Percentiles rank a stretch among this genome's conserved stretches.
Conservation (phyloP, 257 asterid genomes). For the Forsythia viridissima region DNA sequence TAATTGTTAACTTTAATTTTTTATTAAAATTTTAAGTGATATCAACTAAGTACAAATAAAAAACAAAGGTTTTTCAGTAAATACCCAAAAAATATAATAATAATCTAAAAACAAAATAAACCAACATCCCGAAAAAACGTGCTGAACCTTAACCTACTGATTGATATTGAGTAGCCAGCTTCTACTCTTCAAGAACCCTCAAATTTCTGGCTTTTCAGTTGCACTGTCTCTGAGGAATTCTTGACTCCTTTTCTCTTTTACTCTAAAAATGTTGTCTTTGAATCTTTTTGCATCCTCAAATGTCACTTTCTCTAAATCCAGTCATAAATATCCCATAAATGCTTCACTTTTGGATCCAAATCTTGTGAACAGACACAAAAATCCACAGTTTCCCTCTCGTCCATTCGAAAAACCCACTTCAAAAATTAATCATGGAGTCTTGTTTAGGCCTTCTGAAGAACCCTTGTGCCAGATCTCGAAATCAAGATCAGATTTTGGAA, state of each 20-base stretch:
- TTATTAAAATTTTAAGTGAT: too few species aligned
- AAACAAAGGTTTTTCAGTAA: too few species aligned
- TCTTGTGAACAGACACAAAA: slow-evolving; percentile 30
- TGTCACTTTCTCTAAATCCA: slow-evolving; percentile 54
- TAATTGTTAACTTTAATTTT: too few species aligned
- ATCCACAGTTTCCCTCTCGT: slow-evolving; percentile 16
- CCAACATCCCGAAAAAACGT: too few species aligned
- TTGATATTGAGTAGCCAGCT: not conserved
- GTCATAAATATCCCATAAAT: slow-evolving; percentile 24
- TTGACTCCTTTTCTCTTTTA: not conserved
- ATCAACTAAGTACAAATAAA: too few species aligned
- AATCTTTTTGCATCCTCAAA: slow-evolving; percentile 69
- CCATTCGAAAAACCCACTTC: slow-evolving; percentile 21
- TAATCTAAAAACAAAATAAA: too few species aligned
- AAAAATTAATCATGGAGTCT: slow-evolving; percentile 23
- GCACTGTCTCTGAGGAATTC: not conserved
- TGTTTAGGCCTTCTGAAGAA: slow-evolving; percentile 19
- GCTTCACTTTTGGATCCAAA: slow-evolving; percentile 45
- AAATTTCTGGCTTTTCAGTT: slow-evolving; percentile 15
- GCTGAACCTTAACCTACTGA: not conserved
- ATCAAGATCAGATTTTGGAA: slow-evolving; percentile 48
- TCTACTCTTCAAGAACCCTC: not conserved
- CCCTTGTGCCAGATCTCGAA: slow-evolving; percentile 46
- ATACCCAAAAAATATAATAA: too few species aligned
- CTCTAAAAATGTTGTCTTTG: slow-evolving; percentile 58